phyloP scores from a whole-genome alignment of 768 basidiomycete genomes.

The Tulasnella calospora region DNA sequence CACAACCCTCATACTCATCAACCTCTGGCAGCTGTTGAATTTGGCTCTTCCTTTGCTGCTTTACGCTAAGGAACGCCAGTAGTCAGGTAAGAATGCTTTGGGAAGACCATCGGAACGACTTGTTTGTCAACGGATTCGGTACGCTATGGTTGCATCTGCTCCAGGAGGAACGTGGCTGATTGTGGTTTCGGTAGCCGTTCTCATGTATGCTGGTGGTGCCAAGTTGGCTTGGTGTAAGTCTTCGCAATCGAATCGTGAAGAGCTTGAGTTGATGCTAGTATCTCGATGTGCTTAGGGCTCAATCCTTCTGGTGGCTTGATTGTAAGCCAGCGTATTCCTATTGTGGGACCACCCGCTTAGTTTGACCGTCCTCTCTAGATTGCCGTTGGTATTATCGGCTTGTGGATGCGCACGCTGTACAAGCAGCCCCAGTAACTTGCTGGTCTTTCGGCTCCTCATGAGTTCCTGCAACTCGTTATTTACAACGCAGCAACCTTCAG shows the following conservation, averaged over 20 bases:
- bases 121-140: constrained; percentile 81
- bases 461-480: constrained; percentile 83
- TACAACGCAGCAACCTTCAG: constrained; percentile 93
- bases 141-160: constrained; percentile 28
- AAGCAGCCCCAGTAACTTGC: constrained; percentile 80
- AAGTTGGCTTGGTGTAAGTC: constrained; percentile 73
- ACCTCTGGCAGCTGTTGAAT: constrained; percentile 60
- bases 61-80: constrained; percentile 66
- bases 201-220: constrained; percentile 79
- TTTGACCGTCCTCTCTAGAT: constrained; percentile 47
- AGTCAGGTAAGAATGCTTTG: constrained; percentile 93
- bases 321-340: constrained; percentile 38
- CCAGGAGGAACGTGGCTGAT: background rate
- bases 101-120: constrained; percentile 94
- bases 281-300: constrained; percentile 44
- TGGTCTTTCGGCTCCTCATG: constrained; percentile 86
- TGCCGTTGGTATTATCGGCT: constrained; percentile 66
- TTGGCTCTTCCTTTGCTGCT: constrained; percentile 82
- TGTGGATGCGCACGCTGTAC: constrained; percentile 74
- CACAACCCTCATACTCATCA: background rate
- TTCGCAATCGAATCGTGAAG: constrained; percentile 34
- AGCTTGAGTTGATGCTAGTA: constrained; percentile 26
- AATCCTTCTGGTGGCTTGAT: constrained; percentile 75
- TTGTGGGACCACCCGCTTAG: background rate
- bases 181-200: constrained; percentile 49